Evolutionary conservation across 352 stramenopile species (phyloP), one percentile per base, ranked within the genome.

Genomic region (Albugo laibachii): DNA sequence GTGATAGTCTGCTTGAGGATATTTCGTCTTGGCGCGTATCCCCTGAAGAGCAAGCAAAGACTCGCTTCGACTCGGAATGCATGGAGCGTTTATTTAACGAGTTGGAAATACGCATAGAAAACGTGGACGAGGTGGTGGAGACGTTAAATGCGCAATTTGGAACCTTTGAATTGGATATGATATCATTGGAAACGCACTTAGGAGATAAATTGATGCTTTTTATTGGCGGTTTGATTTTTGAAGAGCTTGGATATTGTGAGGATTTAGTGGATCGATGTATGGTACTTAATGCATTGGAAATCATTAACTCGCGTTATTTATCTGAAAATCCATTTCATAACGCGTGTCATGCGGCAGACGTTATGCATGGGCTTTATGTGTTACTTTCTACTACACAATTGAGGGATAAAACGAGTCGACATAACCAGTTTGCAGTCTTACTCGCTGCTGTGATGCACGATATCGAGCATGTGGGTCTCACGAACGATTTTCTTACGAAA

Each of bases 401-500:
- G 16, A 57, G 63, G 6, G 56, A 61, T 10, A 73, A 72, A 27
- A 63, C 84, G 21, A 62, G 63, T 0, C 44, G 58, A 42, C 66
- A 82, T 58, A 82, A 83, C 48, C 69, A 86, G 53, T 64, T 86
- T 18, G 73, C 63, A 6, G 71, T 65, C 1, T 52, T 88, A 10
- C 55, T 88, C n/a, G 76, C 68, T 1, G 76, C 76, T 2, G 58
- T 86, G 40, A 83, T 85, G 67, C 76, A 88, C 42, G 76, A 88
- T 55, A 70, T 84, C 41, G 70, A 81, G 37, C 76, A 88, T 53
- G 56, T 82, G 42, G 75, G 75, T 10, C 58, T 84, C 15, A 83
- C 62, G 14, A 88, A 88, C 59, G 68, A 83, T 46, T 88, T 81
- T 46, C 44, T 88, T 19, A 66, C 82, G 38, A 78, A 81, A 51